These are phyloP conservation scores for Colletotrichum scovillei DNA, from an alignment of 2,329 filamentous ascomycete genomes.

Conservation along the genomic window DNA sequence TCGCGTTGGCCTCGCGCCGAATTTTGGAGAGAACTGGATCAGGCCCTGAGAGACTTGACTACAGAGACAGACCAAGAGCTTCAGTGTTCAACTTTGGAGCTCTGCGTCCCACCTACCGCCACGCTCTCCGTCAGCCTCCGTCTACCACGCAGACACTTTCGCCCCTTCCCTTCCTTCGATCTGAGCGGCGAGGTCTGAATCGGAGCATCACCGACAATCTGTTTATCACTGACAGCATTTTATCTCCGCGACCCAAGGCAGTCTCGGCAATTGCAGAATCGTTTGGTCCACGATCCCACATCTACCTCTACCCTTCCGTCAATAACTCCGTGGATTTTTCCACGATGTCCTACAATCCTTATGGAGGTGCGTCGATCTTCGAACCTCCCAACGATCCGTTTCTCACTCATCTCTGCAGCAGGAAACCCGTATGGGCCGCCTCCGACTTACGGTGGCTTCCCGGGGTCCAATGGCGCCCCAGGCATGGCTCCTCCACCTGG, in stretches of 20 bases:
- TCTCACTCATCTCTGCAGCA: constrained; percentile 38
- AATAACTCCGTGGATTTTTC: background rate
- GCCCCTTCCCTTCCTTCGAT: background rate
- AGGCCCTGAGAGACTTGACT: background rate
- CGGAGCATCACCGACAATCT: background rate
- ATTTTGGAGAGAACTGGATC: constrained; percentile 29
- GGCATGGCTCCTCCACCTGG: constrained; percentile 84
- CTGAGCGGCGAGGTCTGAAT: background rate
- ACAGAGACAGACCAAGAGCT: constrained; percentile 14
- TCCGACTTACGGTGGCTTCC: constrained; percentile 79
- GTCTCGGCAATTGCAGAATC: background rate
- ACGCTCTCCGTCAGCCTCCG: background rate
- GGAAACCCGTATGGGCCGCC: constrained; percentile 77
- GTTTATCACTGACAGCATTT: background rate
- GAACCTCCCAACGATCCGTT: background rate
- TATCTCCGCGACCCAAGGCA: background rate
- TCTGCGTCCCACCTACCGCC: background rate
- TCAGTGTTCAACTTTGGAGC: background rate
- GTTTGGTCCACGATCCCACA: background rate
- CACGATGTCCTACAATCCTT: constrained; percentile 70
- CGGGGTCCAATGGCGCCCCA: constrained; percentile 68
- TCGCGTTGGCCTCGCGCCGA: constrained; percentile 34
- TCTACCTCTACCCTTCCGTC: background rate
- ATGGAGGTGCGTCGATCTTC: constrained; percentile 57
- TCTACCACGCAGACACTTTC: background rate